A percentile compares a stretch with the other conserved stretches of the same genome.
phyloP scores from a whole-genome alignment of 108 stramenopile genomes.

The Cyclotella distinguenda region DNA sequence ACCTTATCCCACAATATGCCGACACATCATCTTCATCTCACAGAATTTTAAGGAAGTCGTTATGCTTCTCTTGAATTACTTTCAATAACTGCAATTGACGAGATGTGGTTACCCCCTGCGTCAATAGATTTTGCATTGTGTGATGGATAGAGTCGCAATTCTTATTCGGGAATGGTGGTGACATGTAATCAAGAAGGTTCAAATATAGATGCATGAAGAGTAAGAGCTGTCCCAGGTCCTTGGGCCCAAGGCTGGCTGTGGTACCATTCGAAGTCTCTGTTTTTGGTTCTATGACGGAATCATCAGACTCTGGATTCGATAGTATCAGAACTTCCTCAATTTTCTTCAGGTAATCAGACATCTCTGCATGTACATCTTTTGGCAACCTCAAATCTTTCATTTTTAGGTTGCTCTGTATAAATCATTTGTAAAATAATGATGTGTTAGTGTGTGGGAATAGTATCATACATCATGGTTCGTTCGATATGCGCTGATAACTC shows the following conservation, averaged over 20 bases:
- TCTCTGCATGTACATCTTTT: conserved; percentile 67
- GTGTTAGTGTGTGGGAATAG: no score
- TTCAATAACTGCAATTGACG: conserved; percentile 46
- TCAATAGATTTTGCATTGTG: conserved; percentile 59
- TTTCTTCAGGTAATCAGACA: conserved; percentile 66
- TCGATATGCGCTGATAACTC: no score
- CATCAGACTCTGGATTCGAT: conserved; percentile 37
- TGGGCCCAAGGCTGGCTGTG: conserved; percentile 33
- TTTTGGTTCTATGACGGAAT: neutral
- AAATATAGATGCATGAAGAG: conserved; percentile 68
- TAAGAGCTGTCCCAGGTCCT: conserved; percentile 70
- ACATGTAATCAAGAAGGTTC: conserved; percentile 73
- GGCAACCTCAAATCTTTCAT: conserved; percentile 70
- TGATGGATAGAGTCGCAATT: conserved; percentile 68
- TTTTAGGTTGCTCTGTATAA: conserved; percentile 67
- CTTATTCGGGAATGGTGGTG: conserved; percentile 66
- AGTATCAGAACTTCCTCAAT: conserved; percentile 63
- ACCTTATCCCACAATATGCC: no score
- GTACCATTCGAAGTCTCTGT: neutral
- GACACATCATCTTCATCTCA: no score
- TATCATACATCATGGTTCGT: no score
- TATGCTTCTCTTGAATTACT: conserved; percentile 48
- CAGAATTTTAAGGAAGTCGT: conserved; percentile 33
- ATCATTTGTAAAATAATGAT: no score
- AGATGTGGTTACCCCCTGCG: conserved; percentile 49